Evolutionary conservation across 805 yeast species (phyloP).

Genomic region (Brettanomyces bruxellensis): DNA sequence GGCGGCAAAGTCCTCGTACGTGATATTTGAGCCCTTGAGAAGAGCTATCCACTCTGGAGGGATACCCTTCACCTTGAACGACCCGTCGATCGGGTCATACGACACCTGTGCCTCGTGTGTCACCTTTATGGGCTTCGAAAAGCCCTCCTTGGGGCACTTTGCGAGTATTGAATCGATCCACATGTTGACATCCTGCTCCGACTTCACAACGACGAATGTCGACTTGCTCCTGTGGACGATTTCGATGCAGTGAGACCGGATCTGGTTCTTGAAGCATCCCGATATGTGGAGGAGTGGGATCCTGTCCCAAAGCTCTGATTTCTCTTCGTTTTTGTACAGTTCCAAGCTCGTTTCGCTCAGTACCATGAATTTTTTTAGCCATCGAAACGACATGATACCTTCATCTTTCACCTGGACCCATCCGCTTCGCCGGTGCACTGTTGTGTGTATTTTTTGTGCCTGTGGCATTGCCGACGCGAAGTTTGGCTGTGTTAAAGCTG

Average conservation of each 20-base stretch:
- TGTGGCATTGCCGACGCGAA: slow-evolving; percentile 18
- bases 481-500: too few species aligned
- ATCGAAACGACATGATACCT: slow-evolving; percentile 78
- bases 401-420: slow-evolving; percentile 94
- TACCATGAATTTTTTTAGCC: slow-evolving; percentile 85
- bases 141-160: slow-evolving; percentile 57
- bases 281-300: slow-evolving; percentile 52
- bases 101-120: slow-evolving; percentile 91
- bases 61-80: slow-evolving; percentile 39
- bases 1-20: slow-evolving; percentile 52
- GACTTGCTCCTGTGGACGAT: slow-evolving; percentile 59
- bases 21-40: slow-evolving; percentile 49
- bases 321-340: slow-evolving; percentile 60
- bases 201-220: slow-evolving; percentile 64
- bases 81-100: slow-evolving; percentile 67
- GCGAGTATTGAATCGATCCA: slow-evolving; percentile 88
- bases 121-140: slow-evolving; percentile 89
- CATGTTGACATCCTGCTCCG: slow-evolving; percentile 70
- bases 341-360: slow-evolving; percentile 67
- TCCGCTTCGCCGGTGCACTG: slow-evolving; percentile 43
- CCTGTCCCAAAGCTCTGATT: slow-evolving; percentile 38
- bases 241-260: slow-evolving; percentile 77
- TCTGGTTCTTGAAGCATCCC: slow-evolving; percentile 57
- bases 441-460: slow-evolving; percentile 20
- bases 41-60: slow-evolving; percentile 51